These are phyloP conservation scores for Linum trigynum DNA, from an alignment of 345 rosid species.

Conservation along the genomic window DNA sequence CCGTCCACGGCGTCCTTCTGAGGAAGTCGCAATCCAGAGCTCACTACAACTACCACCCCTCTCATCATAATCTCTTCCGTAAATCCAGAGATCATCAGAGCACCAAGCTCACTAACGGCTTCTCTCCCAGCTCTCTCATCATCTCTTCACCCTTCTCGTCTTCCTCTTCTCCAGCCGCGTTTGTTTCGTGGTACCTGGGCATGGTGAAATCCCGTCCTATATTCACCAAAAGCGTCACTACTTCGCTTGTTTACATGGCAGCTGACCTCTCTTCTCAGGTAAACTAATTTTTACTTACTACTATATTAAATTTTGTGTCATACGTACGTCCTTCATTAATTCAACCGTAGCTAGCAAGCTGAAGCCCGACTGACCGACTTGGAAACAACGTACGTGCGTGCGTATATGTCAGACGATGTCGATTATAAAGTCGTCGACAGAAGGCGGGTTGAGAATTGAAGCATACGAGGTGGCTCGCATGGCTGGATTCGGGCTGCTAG, in stretches of 20 bases:
- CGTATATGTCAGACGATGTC: constrained; percentile 22
- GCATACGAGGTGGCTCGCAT: constrained; percentile 65
- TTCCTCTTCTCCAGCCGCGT: constrained; percentile 29
- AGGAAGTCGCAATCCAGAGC: too few relatives aligned
- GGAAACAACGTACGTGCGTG: too few relatives aligned
- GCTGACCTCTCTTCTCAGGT: constrained; percentile 97
- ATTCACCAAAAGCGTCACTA: constrained; percentile 63
- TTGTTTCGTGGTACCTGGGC: constrained; percentile 74
- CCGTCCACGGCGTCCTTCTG: constrained; percentile 9
- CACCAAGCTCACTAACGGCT: constrained; percentile 13
- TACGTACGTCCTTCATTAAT: too few relatives aligned
- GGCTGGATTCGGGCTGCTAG: constrained; percentile 72
- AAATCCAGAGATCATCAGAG: constrained; percentile 26
- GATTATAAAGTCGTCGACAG: too few relatives aligned
- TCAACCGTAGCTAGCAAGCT: too few relatives aligned
- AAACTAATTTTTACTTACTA: too few relatives aligned
- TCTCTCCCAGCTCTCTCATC: constrained; percentile 14
- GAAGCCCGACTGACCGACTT: too few relatives aligned
- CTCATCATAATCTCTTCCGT: too few relatives aligned
- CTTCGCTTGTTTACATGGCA: constrained; percentile 61
- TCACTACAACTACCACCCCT: too few relatives aligned
- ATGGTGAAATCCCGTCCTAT: constrained; percentile 79
- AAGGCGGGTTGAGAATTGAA: too few relatives aligned
- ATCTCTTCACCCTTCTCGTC: constrained; percentile 23
- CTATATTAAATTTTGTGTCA: too few relatives aligned